Conservation (phyloP, 257 asterid genomes). For the Solanum gandarillasii region DNA sequence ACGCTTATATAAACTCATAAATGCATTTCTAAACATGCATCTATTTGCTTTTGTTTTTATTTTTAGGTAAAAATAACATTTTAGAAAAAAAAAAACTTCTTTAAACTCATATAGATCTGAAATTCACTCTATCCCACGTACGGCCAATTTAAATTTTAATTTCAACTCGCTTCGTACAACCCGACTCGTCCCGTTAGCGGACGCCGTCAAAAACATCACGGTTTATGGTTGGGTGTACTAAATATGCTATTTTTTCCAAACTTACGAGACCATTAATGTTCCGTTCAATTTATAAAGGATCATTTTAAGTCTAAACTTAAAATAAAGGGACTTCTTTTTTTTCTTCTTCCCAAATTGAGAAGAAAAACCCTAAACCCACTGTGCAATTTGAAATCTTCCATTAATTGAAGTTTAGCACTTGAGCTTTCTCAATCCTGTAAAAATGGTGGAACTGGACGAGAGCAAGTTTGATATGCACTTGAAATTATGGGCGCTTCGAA, state of each 20-base stretch:
- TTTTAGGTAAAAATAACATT: too few relatives aligned
- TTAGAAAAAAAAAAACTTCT: too few relatives aligned
- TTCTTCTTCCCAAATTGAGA: neutral
- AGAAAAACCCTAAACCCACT: neutral
- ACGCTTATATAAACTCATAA: too few relatives aligned
- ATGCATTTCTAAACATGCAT: neutral
- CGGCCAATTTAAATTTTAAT: too few relatives aligned
- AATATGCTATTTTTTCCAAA: neutral
- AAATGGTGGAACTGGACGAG: conserved; percentile 36
- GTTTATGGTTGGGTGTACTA: neutral
- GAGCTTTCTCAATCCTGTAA: neutral
- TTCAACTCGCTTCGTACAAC: too few relatives aligned
- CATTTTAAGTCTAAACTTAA: neutral
- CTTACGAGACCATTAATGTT: neutral
- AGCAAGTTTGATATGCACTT: conserved; percentile 47
- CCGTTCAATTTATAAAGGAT: neutral
- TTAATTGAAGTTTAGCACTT: neutral
- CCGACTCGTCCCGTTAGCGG: too few relatives aligned
- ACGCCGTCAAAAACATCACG: too few relatives aligned
- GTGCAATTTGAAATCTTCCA: neutral
- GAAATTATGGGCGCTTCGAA: conserved; percentile 62
- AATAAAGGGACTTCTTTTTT: neutral
- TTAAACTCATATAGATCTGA: too few relatives aligned
- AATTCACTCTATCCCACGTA: too few relatives aligned
- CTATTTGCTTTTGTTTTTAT: neutral